These are phyloP conservation scores for sunflower (Helianthus annuus) DNA, from an alignment of 129 eudicot genomes.

Conservation along the genomic window DNA sequence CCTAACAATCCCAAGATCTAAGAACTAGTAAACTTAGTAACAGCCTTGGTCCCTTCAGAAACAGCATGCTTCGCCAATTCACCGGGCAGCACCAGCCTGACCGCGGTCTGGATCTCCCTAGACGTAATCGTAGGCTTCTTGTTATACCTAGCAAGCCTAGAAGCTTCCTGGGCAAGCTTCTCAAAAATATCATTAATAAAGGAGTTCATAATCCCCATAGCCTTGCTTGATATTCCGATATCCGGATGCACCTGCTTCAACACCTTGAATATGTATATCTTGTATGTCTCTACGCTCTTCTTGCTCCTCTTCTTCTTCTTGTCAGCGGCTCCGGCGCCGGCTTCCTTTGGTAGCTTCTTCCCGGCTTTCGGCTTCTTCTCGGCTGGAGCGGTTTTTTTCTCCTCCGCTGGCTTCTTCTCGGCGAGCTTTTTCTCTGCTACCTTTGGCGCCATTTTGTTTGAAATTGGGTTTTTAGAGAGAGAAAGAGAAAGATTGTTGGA, in stretches of 20 bases:
- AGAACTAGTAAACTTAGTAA: neutral
- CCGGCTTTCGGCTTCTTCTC: slow-evolving; percentile 42
- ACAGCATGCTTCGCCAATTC: neutral
- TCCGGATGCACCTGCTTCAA: neutral
- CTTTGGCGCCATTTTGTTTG: slow-evolving; percentile 40
- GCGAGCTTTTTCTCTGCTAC: slow-evolving; percentile 43
- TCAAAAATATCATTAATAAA: neutral
- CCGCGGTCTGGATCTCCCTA: too few species aligned
- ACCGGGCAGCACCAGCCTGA: slow-evolving; percentile 1
- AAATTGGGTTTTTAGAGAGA: neutral
- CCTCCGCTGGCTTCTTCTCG: slow-evolving; percentile 9
- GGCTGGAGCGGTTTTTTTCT: slow-evolving; percentile 40
- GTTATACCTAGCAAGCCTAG: too few species aligned
- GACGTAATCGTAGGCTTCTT: too few species aligned
- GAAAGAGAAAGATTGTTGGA: neutral
- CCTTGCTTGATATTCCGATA: neutral
- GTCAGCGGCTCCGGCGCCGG: slow-evolving; percentile 15
- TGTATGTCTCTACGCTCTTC: neutral
- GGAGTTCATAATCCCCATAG: neutral
- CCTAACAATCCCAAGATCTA: neutral
- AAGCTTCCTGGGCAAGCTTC: too few species aligned
- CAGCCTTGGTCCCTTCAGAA: neutral
- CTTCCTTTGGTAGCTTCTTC: slow-evolving; percentile 33
- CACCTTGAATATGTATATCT: too few species aligned
- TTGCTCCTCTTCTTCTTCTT: neutral